Evolutionary conservation across 208 protist genomes (phyloP).

Genomic region (Leishmania arabica): DNA sequence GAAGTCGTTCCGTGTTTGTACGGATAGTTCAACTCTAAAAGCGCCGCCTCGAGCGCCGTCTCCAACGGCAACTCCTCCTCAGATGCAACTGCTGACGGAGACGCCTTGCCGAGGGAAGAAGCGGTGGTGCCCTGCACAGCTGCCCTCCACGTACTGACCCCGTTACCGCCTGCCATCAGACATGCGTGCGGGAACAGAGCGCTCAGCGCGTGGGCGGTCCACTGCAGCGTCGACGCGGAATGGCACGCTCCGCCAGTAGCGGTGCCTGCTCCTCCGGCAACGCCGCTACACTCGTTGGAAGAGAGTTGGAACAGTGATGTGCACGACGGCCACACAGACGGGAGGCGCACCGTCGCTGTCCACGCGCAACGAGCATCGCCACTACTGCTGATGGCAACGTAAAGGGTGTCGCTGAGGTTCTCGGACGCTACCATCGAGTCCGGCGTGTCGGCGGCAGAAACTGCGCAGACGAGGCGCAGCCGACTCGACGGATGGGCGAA

Average conservation of each 20-base stretch:
- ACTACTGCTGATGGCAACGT: conserved; percentile 17
- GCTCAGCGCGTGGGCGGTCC: conserved; percentile 17
- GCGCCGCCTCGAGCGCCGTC: conserved; percentile 15
- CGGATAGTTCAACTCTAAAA: conserved; percentile 11
- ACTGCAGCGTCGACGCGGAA: conserved; percentile 3
- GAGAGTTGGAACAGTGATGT: conserved; percentile 2
- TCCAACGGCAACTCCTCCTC: background rate
- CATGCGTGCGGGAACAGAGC: conserved; percentile 7
- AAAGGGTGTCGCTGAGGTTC: background rate
- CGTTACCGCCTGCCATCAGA: background rate
- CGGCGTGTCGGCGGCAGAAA: background rate
- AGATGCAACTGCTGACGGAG: background rate
- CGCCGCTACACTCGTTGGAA: background rate
- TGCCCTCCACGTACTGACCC: background rate
- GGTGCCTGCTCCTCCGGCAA: background rate
- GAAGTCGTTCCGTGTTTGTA: background rate
- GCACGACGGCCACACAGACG: conserved; percentile 21
- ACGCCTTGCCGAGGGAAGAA: background rate
- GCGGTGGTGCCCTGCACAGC: background rate
- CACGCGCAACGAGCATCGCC: conserved; percentile 1
- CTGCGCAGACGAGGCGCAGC: conserved; percentile 23
- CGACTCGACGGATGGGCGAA: conserved; percentile 18
- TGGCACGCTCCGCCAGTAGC: background rate
- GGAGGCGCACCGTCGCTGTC: conserved; percentile 10
- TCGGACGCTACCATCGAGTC: background rate